phyloP scores from a whole-genome alignment of 2,329 filamentous ascomycete genomes.

The Pseudocercospora musae region DNA sequence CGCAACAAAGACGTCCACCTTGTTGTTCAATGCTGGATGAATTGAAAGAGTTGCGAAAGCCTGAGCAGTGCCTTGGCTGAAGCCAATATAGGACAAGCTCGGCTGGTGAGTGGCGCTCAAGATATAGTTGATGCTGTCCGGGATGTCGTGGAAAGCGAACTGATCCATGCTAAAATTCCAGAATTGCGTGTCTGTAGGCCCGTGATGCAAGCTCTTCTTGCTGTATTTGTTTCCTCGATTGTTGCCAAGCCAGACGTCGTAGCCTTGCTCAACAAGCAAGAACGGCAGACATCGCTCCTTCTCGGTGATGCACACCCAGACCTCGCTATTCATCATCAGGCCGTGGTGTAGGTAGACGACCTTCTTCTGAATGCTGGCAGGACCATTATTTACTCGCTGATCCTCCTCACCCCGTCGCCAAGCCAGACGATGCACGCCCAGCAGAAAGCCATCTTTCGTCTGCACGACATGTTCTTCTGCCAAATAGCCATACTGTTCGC shows the following conservation, averaged over 20 bases:
- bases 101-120: conserved; percentile 76
- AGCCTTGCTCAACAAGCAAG: conserved; percentile 81
- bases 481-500: conserved; percentile 83
- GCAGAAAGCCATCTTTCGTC: conserved; percentile 87
- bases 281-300: conserved; percentile 84
- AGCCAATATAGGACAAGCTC: conserved; percentile 92
- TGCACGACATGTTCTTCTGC: conserved; percentile 96
- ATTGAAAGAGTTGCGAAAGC: conserved; percentile 92
- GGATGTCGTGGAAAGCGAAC: conserved; percentile 96
- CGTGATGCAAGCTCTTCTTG: conserved; percentile 79
- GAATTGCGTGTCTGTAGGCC: conserved; percentile 73
- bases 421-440: conserved; percentile 83
- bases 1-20: conserved; percentile 93
- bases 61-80: conserved; percentile 95
- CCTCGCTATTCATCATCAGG: conserved; percentile 96
- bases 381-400: conserved; percentile 70
- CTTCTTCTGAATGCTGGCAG: conserved; percentile 68
- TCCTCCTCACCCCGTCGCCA: conserved; percentile 79
- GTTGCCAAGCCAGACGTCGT: conserved; percentile 97
- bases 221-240: conserved; percentile 99
- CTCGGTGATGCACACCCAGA: conserved; percentile 93
- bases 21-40: conserved; percentile 84
- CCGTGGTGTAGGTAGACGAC: conserved; percentile 95
- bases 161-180: conserved; percentile 99
- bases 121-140: conserved; percentile 89